phyloP scores from a whole-genome alignment of 140 eudicot species.

The Flaveria floridana region DNA sequence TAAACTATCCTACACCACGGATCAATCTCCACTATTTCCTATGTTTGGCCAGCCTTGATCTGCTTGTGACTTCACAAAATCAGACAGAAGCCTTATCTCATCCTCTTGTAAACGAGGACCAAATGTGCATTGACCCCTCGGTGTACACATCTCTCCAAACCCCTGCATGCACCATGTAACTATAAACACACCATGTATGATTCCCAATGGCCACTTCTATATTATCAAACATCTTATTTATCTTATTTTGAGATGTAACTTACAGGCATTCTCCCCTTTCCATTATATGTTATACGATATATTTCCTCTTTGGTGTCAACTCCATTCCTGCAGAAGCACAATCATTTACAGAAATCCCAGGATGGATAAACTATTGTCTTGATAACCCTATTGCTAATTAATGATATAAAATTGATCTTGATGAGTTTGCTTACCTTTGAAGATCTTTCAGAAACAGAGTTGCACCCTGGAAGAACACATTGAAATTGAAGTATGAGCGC shows the following conservation, averaged over 20 bases:
- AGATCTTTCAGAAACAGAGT: slow-evolving; percentile 87
- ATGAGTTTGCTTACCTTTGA: slow-evolving; percentile 47
- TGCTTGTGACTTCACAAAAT: slow-evolving; percentile 91
- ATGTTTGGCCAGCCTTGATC: slow-evolving; percentile 78
- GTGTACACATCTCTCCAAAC: slow-evolving; percentile 87
- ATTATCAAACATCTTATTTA: slow-evolving; percentile 4
- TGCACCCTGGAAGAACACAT: slow-evolving; percentile 57
- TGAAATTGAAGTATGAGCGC: neutral
- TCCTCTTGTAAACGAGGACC: slow-evolving; percentile 85
- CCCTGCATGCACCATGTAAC: slow-evolving; percentile 48
- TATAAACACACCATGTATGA: slow-evolving; percentile 15
- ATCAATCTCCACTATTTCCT: slow-evolving; percentile 45
- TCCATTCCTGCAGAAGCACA: slow-evolving; percentile 56
- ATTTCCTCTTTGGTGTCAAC: slow-evolving; percentile 78
- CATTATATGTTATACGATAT: slow-evolving; percentile 66
- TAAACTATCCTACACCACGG: neutral
- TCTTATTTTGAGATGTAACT: slow-evolving; percentile 29
- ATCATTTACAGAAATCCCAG: slow-evolving; percentile 1
- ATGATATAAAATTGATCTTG: neutral
- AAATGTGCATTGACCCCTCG: slow-evolving; percentile 97
- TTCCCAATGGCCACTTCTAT: no score
- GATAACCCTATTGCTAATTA: neutral
- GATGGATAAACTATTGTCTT: no score
- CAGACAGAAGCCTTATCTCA: slow-evolving; percentile 73
- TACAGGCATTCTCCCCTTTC: slow-evolving; percentile 99